A percentile compares a stretch with the other conserved stretches of the same genome.
phyloP scores from a whole-genome alignment of 2,329 filamentous ascomycete genomes.

The Cytospora leucostoma region DNA sequence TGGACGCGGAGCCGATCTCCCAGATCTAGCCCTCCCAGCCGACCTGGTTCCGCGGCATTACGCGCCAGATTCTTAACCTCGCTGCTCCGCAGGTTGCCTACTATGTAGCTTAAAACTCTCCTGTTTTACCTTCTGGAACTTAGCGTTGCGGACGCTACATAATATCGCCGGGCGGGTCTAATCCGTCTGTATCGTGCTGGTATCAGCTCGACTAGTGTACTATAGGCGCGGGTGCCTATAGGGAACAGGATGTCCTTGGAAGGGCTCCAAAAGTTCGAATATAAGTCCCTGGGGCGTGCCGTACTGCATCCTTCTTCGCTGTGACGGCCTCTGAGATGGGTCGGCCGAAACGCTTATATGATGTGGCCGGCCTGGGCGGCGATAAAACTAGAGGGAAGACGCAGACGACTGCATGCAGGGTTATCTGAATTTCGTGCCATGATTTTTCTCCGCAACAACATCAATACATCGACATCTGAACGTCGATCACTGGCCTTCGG shows the following conservation, averaged over 20 bases:
- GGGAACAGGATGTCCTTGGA: slow-evolving; percentile 75
- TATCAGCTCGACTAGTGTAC: slow-evolving; percentile 95
- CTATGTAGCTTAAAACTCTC: slow-evolving; percentile 94
- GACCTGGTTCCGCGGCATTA: slow-evolving; percentile 90
- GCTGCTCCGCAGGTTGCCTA: slow-evolving; percentile 87
- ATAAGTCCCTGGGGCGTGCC: slow-evolving; percentile 78
- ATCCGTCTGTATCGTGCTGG: slow-evolving; percentile 84
- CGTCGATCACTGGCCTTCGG: too few species aligned
- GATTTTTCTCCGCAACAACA: too few species aligned
- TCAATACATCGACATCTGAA: too few species aligned
- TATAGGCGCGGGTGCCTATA: slow-evolving; percentile 86
- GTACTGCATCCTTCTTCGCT: slow-evolving; percentile 76
- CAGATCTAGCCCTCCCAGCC: slow-evolving; percentile 75
- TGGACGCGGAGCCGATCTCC: slow-evolving; percentile 31
- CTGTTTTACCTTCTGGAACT: slow-evolving; percentile 91
- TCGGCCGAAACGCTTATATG: slow-evolving; percentile 79
- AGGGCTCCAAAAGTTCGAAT: slow-evolving; percentile 72
- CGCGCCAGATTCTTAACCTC: slow-evolving; percentile 97
- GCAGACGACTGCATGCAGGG: too few species aligned
- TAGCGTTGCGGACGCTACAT: slow-evolving; percentile 89
- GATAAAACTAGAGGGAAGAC: too few species aligned
- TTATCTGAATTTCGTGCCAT: too few species aligned
- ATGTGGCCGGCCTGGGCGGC: too few species aligned
- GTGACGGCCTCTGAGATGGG: slow-evolving; percentile 71
- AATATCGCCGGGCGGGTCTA: slow-evolving; percentile 91